These are phyloP conservation scores for Malbranchea zuffiana DNA, from an alignment of 2,329 filamentous ascomycete genomes.

Conservation along the genomic window DNA sequence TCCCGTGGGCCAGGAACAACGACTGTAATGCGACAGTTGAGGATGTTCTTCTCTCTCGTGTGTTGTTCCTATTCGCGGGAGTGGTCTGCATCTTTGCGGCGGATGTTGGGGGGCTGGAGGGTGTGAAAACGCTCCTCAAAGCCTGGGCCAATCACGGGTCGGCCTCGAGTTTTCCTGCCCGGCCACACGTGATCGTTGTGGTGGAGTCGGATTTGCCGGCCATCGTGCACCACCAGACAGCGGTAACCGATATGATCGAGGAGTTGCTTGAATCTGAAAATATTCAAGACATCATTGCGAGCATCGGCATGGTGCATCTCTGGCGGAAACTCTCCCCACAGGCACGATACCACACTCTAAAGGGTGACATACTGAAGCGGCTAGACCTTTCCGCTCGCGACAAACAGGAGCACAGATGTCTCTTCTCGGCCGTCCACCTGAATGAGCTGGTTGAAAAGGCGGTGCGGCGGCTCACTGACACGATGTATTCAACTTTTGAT, in stretches of 20 bases:
- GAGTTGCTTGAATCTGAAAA: background rate
- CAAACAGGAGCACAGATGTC: background rate
- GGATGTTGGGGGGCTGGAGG: background rate
- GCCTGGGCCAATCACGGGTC: background rate
- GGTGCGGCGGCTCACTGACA: no score
- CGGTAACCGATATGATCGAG: background rate
- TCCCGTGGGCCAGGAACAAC: no score
- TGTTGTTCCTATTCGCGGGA: background rate
- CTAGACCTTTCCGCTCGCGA: background rate
- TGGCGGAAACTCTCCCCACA: background rate
- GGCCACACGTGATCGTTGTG: background rate
- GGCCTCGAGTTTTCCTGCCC: background rate
- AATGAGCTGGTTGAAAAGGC: background rate
- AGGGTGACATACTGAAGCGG: background rate
- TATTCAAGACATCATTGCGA: background rate
- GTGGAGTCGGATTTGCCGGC: no score
- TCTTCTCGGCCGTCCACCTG: background rate
- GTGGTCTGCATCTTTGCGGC: background rate
- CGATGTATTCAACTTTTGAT: no score
- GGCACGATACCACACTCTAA: background rate
- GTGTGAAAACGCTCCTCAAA: background rate
- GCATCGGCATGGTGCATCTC: background rate
- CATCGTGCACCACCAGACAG: background rate
- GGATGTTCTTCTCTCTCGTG: background rate
- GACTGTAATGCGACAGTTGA: no score